Base-by-base conservation (phyloP, 2,329 filamentous ascomycete genomes). In the Tolypocladium sp. region DNA sequence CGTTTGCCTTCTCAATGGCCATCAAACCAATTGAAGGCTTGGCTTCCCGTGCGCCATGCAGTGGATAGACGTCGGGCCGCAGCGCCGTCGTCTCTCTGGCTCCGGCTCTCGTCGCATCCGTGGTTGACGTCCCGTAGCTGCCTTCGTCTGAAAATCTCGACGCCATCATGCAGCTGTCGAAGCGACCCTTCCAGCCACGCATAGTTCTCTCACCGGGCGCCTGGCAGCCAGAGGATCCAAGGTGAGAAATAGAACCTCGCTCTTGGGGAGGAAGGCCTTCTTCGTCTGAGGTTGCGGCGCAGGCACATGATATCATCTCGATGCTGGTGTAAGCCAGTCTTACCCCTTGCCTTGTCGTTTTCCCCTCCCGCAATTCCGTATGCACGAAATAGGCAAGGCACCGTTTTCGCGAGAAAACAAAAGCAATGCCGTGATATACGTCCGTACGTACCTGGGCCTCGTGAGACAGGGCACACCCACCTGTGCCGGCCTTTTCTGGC, bases 351-450 rank as follows among this genome's bases (percentile, higher is more conserved):
- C 33, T 57, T 42, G 9, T 22, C 1, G 30, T n/a, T 20, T 20
- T 3, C 20, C 49, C 27, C 46, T 51, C 51, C 51, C 35, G 27
- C 27, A 52, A 35, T 35, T 44, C 58, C 53, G 52, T n/a, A 20
- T 13, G 15, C n/a, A 57, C 62, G 17, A 52, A 63, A 62, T 17
- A 30, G 63, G 65, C 27, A 63, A 63, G 52, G 64, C 56, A 53
- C 49, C 51, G 61, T 65, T 65, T 35, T 58, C 63, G 64, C 64
- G 63, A 60, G 64, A 40, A 54, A 66, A 65, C 63, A 64, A 63
- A 56, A 56, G 56, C 52, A 57, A 59, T 22, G n/a, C 54, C 30
- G 10, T 8, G 38, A 22, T 41, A 22, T 55, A 46, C n/a, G n/a
- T n/a, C n/a, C n/a, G n/a, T n/a, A 25, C 40, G 35, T 41, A 46